Base-by-base conservation (phyloP, 345 rosid genomes). In the Toxicodendron radicans region DNA sequence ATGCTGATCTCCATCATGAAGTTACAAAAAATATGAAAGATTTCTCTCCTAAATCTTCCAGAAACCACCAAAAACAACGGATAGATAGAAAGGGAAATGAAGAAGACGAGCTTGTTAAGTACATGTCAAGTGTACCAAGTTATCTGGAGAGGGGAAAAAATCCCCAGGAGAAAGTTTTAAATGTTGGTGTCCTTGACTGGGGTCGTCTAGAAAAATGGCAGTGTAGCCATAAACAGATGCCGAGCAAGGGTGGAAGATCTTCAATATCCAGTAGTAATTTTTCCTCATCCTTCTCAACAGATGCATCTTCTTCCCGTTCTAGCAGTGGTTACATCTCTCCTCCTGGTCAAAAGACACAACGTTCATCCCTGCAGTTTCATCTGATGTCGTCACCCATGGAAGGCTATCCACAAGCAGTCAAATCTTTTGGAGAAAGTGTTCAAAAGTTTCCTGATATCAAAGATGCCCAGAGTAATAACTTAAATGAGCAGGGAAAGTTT, bases 101-200 rank as follows among this genome's bases (percentile, higher is more conserved):
- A 58, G 96, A 90, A 72, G 88, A 82, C 20, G 99, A 93, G 89
- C 89, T 92, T 71, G 93, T 95, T 24, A 92, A 88, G 88, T 87
- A 89, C 80, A 93, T 95, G 99, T 91, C 98, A 0, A 86, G 86
- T 63, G 75, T 95, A 82, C 98, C 99, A 5, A 85, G 85, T 84
- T 95, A 84, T 87, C 83, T 92, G 77, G 90, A 88, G 89, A 83
- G 80, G 82, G 80, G 90, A 61, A 85, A 82, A 76, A 77, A 79
- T 1, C 84, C 72, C 46, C 79, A 83, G 66, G 98, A 90, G 62
- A 90, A 82, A 64, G 84, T 86, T 73, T 80, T 91, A 77, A 93
- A 86, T 51, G 85, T 95, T 71, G 99, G 99, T 80, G 99, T 95
- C 72, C 96, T 95, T 76, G 92, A 91, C 64, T 93, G 98, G 99